Percentiles rank a stretch among this genome's conserved stretches.
Evolutionary conservation across 2,329 filamentous ascomycete genomes (phyloP).

Genomic region (Ophiostoma sp.): DNA sequence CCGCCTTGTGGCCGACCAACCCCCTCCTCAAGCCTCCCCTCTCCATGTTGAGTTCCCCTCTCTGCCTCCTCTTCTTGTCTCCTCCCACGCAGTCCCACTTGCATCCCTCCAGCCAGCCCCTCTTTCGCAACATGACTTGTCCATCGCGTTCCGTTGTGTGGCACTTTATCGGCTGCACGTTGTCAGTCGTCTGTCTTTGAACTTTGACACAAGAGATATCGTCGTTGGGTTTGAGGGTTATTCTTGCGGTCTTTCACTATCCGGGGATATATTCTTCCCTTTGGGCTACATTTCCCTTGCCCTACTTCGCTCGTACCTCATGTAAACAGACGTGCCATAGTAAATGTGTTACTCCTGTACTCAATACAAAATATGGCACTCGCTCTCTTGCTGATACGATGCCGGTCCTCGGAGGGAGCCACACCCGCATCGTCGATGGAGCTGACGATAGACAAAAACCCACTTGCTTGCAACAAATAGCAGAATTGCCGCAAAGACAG

Average conservation of each 20-base stretch:
- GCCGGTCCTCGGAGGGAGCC: slow-evolving; percentile 3
- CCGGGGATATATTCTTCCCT: neutral
- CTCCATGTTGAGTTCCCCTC: neutral
- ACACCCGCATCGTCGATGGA: neutral
- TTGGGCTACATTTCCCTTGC: neutral
- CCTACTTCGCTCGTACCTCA: neutral
- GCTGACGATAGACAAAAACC: slow-evolving; percentile 3
- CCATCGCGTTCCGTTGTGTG: neutral
- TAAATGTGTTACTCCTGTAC: neutral
- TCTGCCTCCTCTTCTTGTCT: neutral
- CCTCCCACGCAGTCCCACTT: slow-evolving; percentile 5
- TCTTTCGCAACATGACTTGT: neutral
- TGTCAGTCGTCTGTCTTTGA: neutral
- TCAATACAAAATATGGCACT: neutral
- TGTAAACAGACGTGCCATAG: neutral
- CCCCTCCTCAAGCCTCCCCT: neutral
- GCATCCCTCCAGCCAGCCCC: neutral
- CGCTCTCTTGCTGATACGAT: neutral
- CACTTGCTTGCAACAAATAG: slow-evolving; percentile 16
- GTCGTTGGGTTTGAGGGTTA: neutral
- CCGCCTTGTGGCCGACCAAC: slow-evolving; percentile 1
- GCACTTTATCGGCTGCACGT: neutral
- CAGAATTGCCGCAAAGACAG: slow-evolving; percentile 19
- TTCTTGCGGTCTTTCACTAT: neutral
- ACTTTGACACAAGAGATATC: neutral